These are phyloP conservation scores for Magnolia changhungtana DNA, from an alignment of 164 flowering plant species.

Conservation along the genomic window DNA sequence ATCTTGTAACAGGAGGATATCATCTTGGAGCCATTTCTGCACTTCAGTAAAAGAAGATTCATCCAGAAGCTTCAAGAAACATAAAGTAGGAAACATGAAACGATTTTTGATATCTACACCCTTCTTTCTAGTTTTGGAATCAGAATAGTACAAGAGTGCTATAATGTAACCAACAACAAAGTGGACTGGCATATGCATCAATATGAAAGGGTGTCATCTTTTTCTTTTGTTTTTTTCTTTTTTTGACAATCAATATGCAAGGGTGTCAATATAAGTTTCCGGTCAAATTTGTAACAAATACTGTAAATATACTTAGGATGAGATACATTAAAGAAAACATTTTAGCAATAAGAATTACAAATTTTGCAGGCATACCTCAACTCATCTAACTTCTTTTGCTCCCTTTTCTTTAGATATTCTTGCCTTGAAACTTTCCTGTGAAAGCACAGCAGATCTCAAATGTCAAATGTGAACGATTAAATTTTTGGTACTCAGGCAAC, in stretches of 20 bases:
- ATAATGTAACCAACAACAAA: no score
- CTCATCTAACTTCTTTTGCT: conserved; percentile 91
- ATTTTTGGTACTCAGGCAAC: neutral
- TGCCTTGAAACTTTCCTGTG: conserved; percentile 87
- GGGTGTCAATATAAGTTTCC: neutral
- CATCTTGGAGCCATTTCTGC: neutral
- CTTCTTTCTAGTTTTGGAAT: no score
- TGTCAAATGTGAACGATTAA: neutral
- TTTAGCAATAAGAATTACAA: neutral
- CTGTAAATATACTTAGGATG: neutral
- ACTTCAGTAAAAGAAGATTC: neutral
- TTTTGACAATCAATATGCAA: neutral
- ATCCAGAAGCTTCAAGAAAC: neutral
- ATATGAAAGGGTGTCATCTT: no score
- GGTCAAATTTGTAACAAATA: no score
- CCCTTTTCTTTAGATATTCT: conserved; percentile 70
- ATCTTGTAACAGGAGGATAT: neutral
- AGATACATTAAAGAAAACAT: neutral
- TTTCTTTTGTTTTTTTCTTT: no score
- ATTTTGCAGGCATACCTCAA: conserved; percentile 46
- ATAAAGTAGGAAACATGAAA: no score
- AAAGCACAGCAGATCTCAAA: conserved; percentile 3
- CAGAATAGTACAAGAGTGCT: no score
- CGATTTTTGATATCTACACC: no score
- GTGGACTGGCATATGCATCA: no score